Evolutionary conservation across 2,329 filamentous ascomycete species (phyloP), one percentile per base, ranked within the genome.

Genomic region (Rhynchosporium graminicola): DNA sequence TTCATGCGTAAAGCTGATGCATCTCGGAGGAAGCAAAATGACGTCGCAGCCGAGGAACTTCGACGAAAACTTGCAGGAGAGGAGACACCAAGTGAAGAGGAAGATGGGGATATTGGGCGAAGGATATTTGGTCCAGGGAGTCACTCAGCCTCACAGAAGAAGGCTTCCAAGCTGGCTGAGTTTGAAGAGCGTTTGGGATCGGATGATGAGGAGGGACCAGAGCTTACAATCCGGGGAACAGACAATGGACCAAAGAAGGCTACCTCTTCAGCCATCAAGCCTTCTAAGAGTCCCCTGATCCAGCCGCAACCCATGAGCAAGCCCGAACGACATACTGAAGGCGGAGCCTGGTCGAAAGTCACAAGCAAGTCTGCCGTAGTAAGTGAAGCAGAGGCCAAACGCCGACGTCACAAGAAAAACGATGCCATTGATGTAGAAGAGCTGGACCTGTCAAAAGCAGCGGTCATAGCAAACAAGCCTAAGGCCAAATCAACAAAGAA

Each of bases 1-100:
- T 99, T 99, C 74, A 98, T 99, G 95, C 87, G 89, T 71, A 92
- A 89, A 68, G 91, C 92, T 1, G 93, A 97, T 72, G 89, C 88
- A 33, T 82, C 87, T 43, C 86, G 87, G 71, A 92, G 88, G 75
- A 85, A 88, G 66, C 84, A 87, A 62, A 97, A 98, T 69, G 91
- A 97, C 70, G 89, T 90, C 61, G 84, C 91, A 61, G 78, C 91
- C 12, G 82, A 80, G 47, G 81, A 86, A 68, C 84, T 97, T 55
- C 83, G 87, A 55, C 85, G 86, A 61, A 89, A 94, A 54, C 80
- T 97, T 28, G 80, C 80, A 56, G 82, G 82, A 2, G 83, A 84
- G 47, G 87, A 87, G 33, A 87, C 86, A 4, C 80, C 85, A 26
- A 78, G 78, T n/a, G 80, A 80, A 67, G 76, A 78, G 38, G 79